These are phyloP conservation scores for Davidsoniella virescens DNA, from an alignment of 2,329 filamentous ascomycete genomes.

Conservation along the genomic window DNA sequence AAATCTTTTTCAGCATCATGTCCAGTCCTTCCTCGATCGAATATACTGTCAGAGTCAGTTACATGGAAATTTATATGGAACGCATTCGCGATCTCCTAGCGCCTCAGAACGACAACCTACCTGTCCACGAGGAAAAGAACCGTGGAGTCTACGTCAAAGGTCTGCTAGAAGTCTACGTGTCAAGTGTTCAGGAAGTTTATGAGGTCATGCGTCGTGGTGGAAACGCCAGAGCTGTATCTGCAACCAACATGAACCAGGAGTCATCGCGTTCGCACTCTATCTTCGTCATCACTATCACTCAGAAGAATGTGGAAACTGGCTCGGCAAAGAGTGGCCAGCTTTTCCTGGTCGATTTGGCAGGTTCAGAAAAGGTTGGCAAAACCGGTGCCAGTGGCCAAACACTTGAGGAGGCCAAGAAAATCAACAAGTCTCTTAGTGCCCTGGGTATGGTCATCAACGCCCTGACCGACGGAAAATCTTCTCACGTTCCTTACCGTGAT, in stretches of 20 bases:
- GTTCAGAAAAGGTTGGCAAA: conserved; percentile 97
- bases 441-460: conserved; percentile 98
- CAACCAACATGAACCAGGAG: conserved; percentile 98
- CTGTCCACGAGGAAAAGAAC: conserved; percentile 96
- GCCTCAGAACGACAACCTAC: conserved; percentile 88
- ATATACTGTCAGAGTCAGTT: conserved; percentile 95
- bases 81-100: conserved; percentile 83
- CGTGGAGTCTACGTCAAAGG: conserved; percentile 94
- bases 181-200: conserved; percentile 88
- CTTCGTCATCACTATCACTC: conserved; percentile 89
- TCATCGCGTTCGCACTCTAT: conserved; percentile 97
- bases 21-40: conserved; percentile 85
- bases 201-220: conserved; percentile 92
- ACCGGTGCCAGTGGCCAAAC: conserved; percentile 95
- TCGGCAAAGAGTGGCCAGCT: conserved; percentile 92
- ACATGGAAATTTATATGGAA: conserved; percentile 99
- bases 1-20: conserved; percentile 92
- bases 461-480: conserved; percentile 91
- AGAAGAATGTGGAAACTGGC: conserved; percentile 94
- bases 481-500: conserved; percentile 90
- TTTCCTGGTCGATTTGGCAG: conserved; percentile 93
- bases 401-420: conserved; percentile 97
- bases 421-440: conserved; percentile 98
- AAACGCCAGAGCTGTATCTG: conserved; percentile 73
- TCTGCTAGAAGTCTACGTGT: conserved; percentile 85